phyloP scores from a whole-genome alignment of 2,329 filamentous ascomycete genomes.

The Neopestalotiopsis sp. region DNA sequence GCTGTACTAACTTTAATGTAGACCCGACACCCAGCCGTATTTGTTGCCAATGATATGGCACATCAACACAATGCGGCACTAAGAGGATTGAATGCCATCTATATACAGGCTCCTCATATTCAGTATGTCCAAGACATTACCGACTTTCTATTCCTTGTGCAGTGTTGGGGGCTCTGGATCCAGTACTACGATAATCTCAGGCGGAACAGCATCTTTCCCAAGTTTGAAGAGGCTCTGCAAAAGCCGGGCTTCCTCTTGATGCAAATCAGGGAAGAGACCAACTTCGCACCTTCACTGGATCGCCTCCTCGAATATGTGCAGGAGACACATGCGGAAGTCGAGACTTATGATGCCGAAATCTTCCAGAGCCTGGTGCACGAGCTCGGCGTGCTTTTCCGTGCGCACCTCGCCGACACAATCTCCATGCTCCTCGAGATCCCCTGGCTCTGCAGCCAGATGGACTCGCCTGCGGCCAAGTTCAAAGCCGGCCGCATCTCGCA shows the following conservation, averaged over 20 bases:
- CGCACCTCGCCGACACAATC: slow-evolving; percentile 25
- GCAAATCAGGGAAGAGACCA: slow-evolving; percentile 25
- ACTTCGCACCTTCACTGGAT: slow-evolving; percentile 18
- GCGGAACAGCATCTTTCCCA: slow-evolving; percentile 37
- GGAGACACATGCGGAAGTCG: slow-evolving; percentile 20
- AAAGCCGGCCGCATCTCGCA: slow-evolving; percentile 25
- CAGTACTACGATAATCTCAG: slow-evolving; percentile 38
- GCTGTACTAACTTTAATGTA: slow-evolving; percentile 17
- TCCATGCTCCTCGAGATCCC: slow-evolving; percentile 21
- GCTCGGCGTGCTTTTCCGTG: slow-evolving; percentile 25
- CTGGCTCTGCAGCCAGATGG: slow-evolving; percentile 20
- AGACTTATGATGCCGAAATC: slow-evolving; percentile 22
- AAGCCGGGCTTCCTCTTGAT: slow-evolving; percentile 27
- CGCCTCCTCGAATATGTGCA: slow-evolving; percentile 23
- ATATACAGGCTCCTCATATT: slow-evolving; percentile 40
- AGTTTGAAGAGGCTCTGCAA: slow-evolving; percentile 32
- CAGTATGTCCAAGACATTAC: slow-evolving; percentile 32
- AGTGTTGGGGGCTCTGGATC: slow-evolving; percentile 36
- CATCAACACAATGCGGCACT: slow-evolving; percentile 42
- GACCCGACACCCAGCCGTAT: slow-evolving; percentile 32
- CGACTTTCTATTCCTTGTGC: slow-evolving; percentile 39
- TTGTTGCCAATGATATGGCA: slow-evolving; percentile 40
- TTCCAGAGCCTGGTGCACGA: slow-evolving; percentile 23
- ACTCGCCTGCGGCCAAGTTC: slow-evolving; percentile 16
- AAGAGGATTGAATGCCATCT: slow-evolving; percentile 43